phyloP scores from a whole-genome alignment of 1,284 basidiomycete species.

The Chalciporus sp. region DNA sequence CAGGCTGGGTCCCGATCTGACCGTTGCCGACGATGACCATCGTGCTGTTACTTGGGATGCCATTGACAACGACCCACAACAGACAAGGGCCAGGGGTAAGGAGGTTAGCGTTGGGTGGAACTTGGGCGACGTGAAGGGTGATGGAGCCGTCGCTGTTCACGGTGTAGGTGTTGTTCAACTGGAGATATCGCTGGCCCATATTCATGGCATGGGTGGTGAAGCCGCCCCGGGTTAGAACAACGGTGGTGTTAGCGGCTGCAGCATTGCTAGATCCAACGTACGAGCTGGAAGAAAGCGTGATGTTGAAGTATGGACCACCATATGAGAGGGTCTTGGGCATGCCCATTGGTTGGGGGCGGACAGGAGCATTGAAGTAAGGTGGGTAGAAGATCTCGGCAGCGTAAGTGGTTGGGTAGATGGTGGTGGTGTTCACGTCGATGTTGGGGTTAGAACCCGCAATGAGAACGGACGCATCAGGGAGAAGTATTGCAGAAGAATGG shows the following conservation, averaged over 20 bases:
- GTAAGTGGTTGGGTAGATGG: constrained; percentile 85
- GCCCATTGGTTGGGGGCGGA: constrained; percentile 73
- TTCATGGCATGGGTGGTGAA: constrained; percentile 97
- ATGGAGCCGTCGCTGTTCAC: constrained; percentile 76
- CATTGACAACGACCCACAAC: constrained; percentile 79
- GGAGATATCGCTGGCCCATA: constrained; percentile 83
- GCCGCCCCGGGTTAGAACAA: constrained; percentile 82
- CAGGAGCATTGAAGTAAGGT: constrained; percentile 73
- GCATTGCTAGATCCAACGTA: constrained; percentile 69
- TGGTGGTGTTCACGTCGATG: constrained; percentile 73
- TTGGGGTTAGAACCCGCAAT: constrained; percentile 95
- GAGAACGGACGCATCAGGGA: constrained; percentile 86
- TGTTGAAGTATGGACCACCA: constrained; percentile 80
- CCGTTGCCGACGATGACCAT: constrained; percentile 82
- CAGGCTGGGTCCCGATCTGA: constrained; percentile 68
- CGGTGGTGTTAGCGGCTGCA: constrained; percentile 77
- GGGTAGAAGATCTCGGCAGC: constrained; percentile 88
- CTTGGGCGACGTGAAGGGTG: constrained; percentile 76
- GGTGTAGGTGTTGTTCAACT: constrained; percentile 81
- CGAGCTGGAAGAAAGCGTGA: constrained; percentile 61
- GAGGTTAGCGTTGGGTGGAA: constrained; percentile 81
- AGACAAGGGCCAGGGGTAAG: constrained; percentile 87
- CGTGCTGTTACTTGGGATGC: constrained; percentile 80
- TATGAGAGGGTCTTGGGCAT: constrained; percentile 78
- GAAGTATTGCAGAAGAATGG: constrained; percentile 87